Conservation (phyloP, 2,329 filamentous ascomycete genomes). For the Penicillium nordicum region DNA sequence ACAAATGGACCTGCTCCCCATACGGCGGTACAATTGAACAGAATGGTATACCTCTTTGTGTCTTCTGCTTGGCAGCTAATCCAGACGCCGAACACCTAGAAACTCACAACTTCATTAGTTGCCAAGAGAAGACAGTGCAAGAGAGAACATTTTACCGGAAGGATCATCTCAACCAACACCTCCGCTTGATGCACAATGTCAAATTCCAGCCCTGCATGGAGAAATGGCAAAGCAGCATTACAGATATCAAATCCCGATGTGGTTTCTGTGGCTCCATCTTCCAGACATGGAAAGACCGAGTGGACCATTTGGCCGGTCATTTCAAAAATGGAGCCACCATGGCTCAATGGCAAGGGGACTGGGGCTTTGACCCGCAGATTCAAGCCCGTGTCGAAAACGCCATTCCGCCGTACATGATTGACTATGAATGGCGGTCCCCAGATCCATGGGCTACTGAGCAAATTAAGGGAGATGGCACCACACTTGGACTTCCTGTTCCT, state of each 20-base stretch:
- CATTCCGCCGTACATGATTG: constrained; percentile 38
- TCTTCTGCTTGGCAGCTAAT: constrained; percentile 56
- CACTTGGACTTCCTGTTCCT: constrained; percentile 25
- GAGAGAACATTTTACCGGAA: constrained; percentile 62
- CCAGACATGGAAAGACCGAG: constrained; percentile 44
- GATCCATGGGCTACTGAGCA: constrained; percentile 34
- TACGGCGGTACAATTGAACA: constrained; percentile 52
- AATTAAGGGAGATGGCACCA: constrained; percentile 10
- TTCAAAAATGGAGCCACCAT: constrained; percentile 40
- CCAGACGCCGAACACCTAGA: constrained; percentile 57
- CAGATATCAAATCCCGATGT: constrained; percentile 51
- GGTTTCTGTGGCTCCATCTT: constrained; percentile 43
- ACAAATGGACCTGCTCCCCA: constrained; percentile 60
- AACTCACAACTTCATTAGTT: constrained; percentile 57
- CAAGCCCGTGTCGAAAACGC: constrained; percentile 37
- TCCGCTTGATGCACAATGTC: constrained; percentile 58
- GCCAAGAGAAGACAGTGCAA: constrained; percentile 58
- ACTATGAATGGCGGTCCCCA: constrained; percentile 28
- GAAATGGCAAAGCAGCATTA: constrained; percentile 55
- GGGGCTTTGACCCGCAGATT: constrained; percentile 40
- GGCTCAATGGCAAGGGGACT: constrained; percentile 42
- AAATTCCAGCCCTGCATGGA: constrained; percentile 57
- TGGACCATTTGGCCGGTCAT: constrained; percentile 42
- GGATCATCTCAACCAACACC: constrained; percentile 60
- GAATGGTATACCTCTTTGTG: constrained; percentile 53